Evolutionary conservation across 371 early-diverging fungal genomes (phyloP).

Genomic region (Chytridium lagenaria): DNA sequence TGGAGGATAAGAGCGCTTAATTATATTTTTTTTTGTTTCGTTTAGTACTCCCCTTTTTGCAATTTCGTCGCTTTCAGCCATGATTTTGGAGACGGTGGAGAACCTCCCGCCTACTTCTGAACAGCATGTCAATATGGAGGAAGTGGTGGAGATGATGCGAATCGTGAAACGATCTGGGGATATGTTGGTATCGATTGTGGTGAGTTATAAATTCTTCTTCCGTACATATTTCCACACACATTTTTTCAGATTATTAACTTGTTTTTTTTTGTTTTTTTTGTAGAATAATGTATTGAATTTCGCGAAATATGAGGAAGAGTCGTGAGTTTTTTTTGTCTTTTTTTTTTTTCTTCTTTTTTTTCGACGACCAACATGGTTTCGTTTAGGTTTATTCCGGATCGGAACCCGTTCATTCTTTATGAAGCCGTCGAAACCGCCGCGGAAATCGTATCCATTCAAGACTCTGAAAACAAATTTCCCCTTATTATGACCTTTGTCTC

Average conservation of each 20-base stretch:
- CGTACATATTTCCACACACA: neutral
- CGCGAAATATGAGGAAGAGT: conserved; percentile 26
- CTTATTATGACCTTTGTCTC: neutral
- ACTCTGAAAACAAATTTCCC: conserved; percentile 17
- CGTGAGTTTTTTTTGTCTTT: too few relatives aligned
- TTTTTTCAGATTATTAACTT: too few relatives aligned
- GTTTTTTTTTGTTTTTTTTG: neutral
- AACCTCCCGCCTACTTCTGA: neutral
- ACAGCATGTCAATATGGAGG: neutral
- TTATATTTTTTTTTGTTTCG: too few relatives aligned
- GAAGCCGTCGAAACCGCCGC: conserved; percentile 25
- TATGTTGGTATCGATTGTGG: conserved; percentile 25
- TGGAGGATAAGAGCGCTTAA: too few relatives aligned
- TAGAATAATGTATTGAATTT: conserved; percentile 24
- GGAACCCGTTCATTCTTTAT: conserved; percentile 12
- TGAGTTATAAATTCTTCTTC: neutral
- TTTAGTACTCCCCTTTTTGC: conserved; percentile 26
- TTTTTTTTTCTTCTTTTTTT: too few relatives aligned
- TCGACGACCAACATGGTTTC: too few relatives aligned
- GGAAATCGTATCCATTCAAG: conserved; percentile 27
- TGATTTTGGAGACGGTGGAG: conserved; percentile 20
- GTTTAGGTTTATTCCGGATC: conserved; percentile 18
- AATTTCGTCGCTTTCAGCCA: conserved; percentile 16
- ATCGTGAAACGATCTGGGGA: conserved; percentile 5
- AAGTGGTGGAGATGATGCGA: conserved; percentile 15